Conservation (phyloP, 306 rosid genomes). For the Ziziphus jujuba region DNA sequence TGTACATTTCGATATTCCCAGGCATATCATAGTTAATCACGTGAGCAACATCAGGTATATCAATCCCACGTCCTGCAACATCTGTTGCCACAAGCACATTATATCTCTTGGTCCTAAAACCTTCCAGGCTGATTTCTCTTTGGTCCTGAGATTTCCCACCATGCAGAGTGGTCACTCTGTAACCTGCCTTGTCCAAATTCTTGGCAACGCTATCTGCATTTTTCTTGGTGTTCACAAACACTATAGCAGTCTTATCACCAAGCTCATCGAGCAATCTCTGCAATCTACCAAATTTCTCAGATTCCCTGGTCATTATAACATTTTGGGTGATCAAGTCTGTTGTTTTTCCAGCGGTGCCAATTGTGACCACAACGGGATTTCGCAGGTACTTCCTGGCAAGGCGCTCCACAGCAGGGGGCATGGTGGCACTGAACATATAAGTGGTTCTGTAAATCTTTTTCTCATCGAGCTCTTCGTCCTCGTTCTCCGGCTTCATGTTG, state of each 20-base stretch:
- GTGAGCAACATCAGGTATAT: slow-evolving; percentile 92
- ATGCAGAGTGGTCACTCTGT: slow-evolving; percentile 82
- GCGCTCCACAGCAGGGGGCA: slow-evolving; percentile 90
- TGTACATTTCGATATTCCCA: slow-evolving; percentile 82
- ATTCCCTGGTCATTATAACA: slow-evolving; percentile 57
- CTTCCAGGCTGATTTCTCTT: slow-evolving; percentile 88
- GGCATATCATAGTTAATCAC: slow-evolving; percentile 92
- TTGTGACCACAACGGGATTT: slow-evolving; percentile 90
- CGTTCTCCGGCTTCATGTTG: slow-evolving; percentile 84
- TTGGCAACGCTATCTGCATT: slow-evolving; percentile 50
- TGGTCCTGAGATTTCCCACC: slow-evolving; percentile 95
- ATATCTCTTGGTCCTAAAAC: slow-evolving; percentile 80
- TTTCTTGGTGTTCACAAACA: slow-evolving; percentile 58
- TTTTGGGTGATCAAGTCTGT: slow-evolving; percentile 82
- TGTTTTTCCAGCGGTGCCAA: slow-evolving; percentile 85
- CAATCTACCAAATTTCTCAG: slow-evolving; percentile 42
- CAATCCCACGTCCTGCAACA: slow-evolving; percentile 97
- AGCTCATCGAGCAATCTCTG: slow-evolving; percentile 52
- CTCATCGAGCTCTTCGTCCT: slow-evolving; percentile 88
- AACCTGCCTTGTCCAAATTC: slow-evolving; percentile 54
- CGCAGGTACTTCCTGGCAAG: slow-evolving; percentile 83
- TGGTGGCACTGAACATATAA: slow-evolving; percentile 92
- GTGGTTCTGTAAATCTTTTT: slow-evolving; percentile 88
- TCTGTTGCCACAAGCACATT: slow-evolving; percentile 92
- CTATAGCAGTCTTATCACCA: slow-evolving; percentile 57